Conservation (phyloP, 441 rosid species). For the Populus hybrid region DNA sequence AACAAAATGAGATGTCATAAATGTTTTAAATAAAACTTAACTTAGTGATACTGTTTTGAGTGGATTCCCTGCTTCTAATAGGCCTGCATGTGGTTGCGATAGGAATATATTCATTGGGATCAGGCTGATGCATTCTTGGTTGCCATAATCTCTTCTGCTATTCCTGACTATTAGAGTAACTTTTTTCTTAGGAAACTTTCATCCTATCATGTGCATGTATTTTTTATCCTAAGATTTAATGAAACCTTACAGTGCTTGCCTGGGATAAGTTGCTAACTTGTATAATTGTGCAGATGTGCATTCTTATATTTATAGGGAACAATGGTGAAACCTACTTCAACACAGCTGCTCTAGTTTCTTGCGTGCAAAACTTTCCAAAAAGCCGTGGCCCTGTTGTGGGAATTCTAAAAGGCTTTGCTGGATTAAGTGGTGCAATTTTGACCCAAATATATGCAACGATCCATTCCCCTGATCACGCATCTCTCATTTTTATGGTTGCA, state of each 20-base stretch:
- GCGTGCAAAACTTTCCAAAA: slow-evolving; percentile 94
- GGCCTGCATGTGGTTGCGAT: background rate
- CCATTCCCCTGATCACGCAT: slow-evolving; percentile 68
- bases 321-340: slow-evolving; percentile 98
- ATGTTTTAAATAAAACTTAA: background rate
- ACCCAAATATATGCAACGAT: slow-evolving; percentile 77
- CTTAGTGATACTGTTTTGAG: background rate
- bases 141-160: background rate
- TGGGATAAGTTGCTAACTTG: slow-evolving; percentile 12
- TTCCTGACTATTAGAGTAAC: background rate
- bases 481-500: slow-evolving; percentile 92
- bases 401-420: slow-evolving; percentile 96
- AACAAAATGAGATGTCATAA: background rate
- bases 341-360: slow-evolving; percentile 82
- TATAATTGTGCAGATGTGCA: slow-evolving; percentile 61
- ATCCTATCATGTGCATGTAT: background rate
- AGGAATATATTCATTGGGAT: background rate
- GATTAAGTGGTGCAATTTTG: slow-evolving; percentile 91
- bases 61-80: background rate
- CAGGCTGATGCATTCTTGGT: background rate
- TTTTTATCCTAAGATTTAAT: background rate
- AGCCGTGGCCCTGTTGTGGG: slow-evolving; percentile 97
- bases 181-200: background rate
- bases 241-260: slow-evolving; percentile 4
- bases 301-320: slow-evolving; percentile 81